Evolutionary conservation across 1,139 yeast species (phyloP).

Genomic region (Suhomyces ambrosiae): DNA sequence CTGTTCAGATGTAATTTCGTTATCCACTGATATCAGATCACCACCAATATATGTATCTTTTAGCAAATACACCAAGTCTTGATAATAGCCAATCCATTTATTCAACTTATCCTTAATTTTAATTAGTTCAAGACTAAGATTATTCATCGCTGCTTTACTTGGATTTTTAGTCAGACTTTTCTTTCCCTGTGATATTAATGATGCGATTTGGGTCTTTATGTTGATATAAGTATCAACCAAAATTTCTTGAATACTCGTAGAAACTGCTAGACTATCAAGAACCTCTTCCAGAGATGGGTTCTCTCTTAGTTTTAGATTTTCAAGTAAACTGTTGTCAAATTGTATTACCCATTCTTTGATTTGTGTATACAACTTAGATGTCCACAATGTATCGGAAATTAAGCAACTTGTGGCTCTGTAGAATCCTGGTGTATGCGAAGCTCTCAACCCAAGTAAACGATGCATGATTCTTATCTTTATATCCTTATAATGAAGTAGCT

Average conservation of each 20-base stretch:
- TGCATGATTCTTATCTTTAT: slow-evolving; percentile 46
- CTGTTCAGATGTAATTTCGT: not conserved
- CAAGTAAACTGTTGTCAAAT: slow-evolving; percentile 26
- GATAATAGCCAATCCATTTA: slow-evolving; percentile 38
- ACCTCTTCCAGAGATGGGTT: not conserved
- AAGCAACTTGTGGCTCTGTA: slow-evolving; percentile 17
- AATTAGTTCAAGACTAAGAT: slow-evolving; percentile 39
- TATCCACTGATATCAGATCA: not conserved
- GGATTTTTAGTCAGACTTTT: slow-evolving; percentile 23
- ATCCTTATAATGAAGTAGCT: slow-evolving; percentile 47
- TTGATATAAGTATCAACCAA: slow-evolving; percentile 53
- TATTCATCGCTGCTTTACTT: slow-evolving; percentile 29
- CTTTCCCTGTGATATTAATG: slow-evolving; percentile 20
- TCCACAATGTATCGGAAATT: slow-evolving; percentile 32
- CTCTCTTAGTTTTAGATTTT: slow-evolving; percentile 8
- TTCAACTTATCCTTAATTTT: slow-evolving; percentile 38
- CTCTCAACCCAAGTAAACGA: slow-evolving; percentile 31
- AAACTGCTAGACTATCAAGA: slow-evolving; percentile 16
- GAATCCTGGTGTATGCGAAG: not conserved
- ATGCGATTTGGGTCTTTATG: slow-evolving; percentile 30
- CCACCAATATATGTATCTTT: not conserved
- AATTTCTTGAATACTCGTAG: slow-evolving; percentile 53
- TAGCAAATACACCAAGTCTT: slow-evolving; percentile 12
- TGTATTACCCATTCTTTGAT: slow-evolving; percentile 41
- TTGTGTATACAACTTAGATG: slow-evolving; percentile 21